phyloP scores from a whole-genome alignment of 2,329 filamentous ascomycete genomes.

The Colletotrichum shisoi region DNA sequence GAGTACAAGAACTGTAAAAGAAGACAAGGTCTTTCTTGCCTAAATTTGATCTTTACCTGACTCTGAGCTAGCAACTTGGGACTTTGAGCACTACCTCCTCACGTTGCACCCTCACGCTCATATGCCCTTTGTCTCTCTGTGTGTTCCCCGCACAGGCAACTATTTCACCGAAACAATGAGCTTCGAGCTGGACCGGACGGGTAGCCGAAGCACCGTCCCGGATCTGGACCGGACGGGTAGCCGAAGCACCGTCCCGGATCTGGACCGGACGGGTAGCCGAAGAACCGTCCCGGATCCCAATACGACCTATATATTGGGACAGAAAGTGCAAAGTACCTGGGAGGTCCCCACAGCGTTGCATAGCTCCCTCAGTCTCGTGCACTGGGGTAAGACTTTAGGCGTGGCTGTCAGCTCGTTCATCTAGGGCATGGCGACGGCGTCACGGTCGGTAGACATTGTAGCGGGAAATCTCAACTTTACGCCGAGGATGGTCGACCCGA shows the following conservation, averaged over 20 bases:
- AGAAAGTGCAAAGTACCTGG: constrained; percentile 28
- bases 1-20: background rate
- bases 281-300: constrained; percentile 23
- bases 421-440: constrained; percentile 22
- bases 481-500: constrained; percentile 22
- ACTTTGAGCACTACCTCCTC: background rate
- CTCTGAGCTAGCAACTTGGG: background rate
- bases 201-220: constrained; percentile 6
- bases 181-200: constrained; percentile 24
- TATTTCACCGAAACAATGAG: constrained; percentile 34
- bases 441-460: background rate
- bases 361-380: constrained; percentile 30
- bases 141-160: background rate
- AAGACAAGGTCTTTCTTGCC: too few relatives aligned
- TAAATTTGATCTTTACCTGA: background rate
- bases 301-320: constrained; percentile 17
- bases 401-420: constrained; percentile 25
- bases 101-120: background rate
- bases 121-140: constrained; percentile 5
- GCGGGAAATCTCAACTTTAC: constrained; percentile 27
- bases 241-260: constrained; percentile 13
- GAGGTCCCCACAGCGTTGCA: constrained; percentile 20
- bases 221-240: constrained; percentile 27
- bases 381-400: constrained; percentile 24
- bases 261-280: constrained; percentile 9